A percentile compares a stretch with the other conserved stretches of the same genome.
Conservation (phyloP, 352 stramenopile species). For the Pythium folliculosum region DNA sequence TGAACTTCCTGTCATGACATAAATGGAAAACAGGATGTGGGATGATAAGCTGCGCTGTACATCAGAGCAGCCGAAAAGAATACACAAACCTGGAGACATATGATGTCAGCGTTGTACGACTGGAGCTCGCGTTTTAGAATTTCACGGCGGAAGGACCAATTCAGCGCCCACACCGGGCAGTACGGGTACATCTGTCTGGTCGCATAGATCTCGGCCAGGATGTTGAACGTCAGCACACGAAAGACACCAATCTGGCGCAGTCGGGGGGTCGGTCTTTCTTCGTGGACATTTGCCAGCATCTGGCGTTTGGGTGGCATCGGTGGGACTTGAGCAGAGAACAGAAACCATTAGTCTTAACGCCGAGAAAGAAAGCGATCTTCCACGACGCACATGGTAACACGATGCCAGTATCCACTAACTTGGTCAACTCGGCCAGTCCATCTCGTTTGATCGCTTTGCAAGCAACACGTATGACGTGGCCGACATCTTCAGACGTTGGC, state of each 20-base stretch:
- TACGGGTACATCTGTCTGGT: constrained; percentile 95
- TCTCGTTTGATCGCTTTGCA: constrained; percentile 67
- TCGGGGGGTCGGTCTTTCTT: constrained; percentile 69
- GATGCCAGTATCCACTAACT: constrained; percentile 83
- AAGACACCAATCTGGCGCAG: constrained; percentile 82
- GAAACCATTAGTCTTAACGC: neutral
- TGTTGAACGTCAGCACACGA: constrained; percentile 89
- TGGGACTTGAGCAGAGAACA: constrained; percentile 51
- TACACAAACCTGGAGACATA: constrained; percentile 90
- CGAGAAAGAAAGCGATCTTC: neutral
- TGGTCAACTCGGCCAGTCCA: constrained; percentile 55
- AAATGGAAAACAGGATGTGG: neutral
- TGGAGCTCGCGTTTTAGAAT: constrained; percentile 90
- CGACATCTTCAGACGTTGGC: constrained; percentile 64
- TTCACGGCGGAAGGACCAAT: constrained; percentile 95
- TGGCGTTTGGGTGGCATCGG: constrained; percentile 71
- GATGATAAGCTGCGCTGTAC: neutral
- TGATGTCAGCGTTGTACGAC: constrained; percentile 93
- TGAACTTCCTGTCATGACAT: constrained; percentile 93
- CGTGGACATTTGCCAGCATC: constrained; percentile 84
- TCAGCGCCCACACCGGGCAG: constrained; percentile 96
- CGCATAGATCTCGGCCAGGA: constrained; percentile 92
- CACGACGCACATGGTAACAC: constrained; percentile 67
- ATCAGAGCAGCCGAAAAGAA: neutral
- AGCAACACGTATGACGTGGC: constrained; percentile 80